phyloP scores from a whole-genome alignment of 306 rosid genomes.

The Cicer cuneatum region DNA sequence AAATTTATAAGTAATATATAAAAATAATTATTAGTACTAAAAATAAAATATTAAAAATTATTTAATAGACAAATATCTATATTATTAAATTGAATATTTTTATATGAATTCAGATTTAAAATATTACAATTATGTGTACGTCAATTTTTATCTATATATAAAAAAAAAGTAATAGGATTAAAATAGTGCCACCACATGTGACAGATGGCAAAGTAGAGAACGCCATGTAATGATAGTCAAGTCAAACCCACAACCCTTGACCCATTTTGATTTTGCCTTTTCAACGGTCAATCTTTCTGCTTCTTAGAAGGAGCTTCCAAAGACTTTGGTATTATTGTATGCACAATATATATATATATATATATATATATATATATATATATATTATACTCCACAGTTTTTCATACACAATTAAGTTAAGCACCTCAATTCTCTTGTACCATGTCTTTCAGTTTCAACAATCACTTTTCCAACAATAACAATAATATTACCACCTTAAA shows the following conservation, averaged over 20 bases:
- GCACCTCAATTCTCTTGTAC: slow-evolving; percentile 10
- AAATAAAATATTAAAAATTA: no score
- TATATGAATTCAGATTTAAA: no score
- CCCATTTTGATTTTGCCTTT: slow-evolving; percentile 38
- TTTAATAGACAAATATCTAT: no score
- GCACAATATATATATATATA: background rate
- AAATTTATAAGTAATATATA: no score
- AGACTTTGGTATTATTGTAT: background rate
- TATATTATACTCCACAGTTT: slow-evolving; percentile 4
- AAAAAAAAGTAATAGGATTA: background rate
- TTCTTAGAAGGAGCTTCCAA: slow-evolving; percentile 53
- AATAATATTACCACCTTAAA: slow-evolving; percentile 47
- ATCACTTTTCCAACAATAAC: slow-evolving; percentile 45
- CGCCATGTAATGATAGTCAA: slow-evolving; percentile 51
- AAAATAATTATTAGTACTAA: no score
- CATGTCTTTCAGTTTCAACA: slow-evolving; percentile 51
- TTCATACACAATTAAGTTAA: background rate
- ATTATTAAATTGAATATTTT: no score
- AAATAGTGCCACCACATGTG: slow-evolving; percentile 4
- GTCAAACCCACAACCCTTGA: slow-evolving; percentile 85
- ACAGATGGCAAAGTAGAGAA: slow-evolving; percentile 11
- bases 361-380: background rate
- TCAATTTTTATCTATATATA: rapidly evolving
- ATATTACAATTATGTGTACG: no score
- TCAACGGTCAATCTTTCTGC: slow-evolving; percentile 74